A percentile compares a stretch with the other conserved stretches of the same genome.
Conservation (phyloP, 2,329 filamentous ascomycete genomes). For the Apiospora sp. region DNA sequence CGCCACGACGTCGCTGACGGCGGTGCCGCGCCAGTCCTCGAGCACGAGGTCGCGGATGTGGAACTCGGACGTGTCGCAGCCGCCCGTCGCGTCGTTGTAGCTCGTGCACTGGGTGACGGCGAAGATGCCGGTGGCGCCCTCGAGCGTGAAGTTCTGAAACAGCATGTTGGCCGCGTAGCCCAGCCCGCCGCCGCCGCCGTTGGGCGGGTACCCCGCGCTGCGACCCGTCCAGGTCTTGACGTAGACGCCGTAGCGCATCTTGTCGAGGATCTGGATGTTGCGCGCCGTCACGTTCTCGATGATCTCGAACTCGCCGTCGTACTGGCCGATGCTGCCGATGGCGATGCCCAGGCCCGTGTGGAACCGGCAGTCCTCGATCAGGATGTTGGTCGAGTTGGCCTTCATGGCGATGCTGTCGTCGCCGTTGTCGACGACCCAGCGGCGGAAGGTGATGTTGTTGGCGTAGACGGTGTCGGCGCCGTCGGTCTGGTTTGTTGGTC, state of each 20-base stretch:
- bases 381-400: conserved; percentile 63
- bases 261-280: conserved; percentile 52
- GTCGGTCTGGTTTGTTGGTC: conserved; percentile 17
- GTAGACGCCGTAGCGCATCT: conserved; percentile 58
- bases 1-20: conserved; percentile 21
- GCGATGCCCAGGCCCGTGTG: conserved; percentile 61
- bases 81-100: conserved; percentile 17
- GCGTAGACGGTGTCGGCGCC: conserved; percentile 58
- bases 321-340: conserved; percentile 65
- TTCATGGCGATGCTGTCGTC: conserved; percentile 64
- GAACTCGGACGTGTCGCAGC: conserved; percentile 23
- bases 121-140: conserved; percentile 32
- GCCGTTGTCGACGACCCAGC: conserved; percentile 59
- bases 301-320: conserved; percentile 54
- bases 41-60: conserved; percentile 21
- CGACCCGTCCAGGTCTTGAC: conserved; percentile 67
- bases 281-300: conserved; percentile 57
- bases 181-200: conserved; percentile 64
- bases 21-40: conserved; percentile 15
- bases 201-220: conserved; percentile 59
- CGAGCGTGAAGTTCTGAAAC: conserved; percentile 34
- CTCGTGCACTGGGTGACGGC: conserved; percentile 41
- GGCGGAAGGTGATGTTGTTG: conserved; percentile 57
- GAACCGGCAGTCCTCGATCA: conserved; percentile 57
- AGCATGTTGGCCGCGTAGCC: conserved; percentile 46